These are phyloP conservation scores for Agrocybe pediades DNA, from an alignment of 768 basidiomycete species.

Conservation along the genomic window DNA sequence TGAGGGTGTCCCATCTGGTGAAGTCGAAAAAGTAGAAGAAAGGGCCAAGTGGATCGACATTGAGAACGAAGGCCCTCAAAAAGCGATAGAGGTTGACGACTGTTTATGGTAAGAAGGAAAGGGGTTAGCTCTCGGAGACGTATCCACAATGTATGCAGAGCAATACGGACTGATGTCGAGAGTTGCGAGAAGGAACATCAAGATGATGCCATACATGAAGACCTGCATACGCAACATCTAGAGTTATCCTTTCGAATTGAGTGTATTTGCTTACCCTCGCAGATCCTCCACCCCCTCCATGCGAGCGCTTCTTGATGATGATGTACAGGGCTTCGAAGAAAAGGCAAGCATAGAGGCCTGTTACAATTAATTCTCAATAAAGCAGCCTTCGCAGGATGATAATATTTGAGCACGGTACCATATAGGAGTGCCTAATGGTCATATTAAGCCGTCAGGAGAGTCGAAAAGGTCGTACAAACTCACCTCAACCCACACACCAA, in stretches of 20 bases:
- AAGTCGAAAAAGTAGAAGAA: constrained; percentile 12
- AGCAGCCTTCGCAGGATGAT: background rate
- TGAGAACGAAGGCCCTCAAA: constrained; percentile 12
- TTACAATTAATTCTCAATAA: background rate
- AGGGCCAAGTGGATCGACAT: constrained; percentile 5
- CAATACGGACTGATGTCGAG: constrained; percentile 12
- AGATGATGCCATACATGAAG: constrained; percentile 10
- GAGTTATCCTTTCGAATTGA: background rate
- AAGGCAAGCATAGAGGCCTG: constrained; percentile 21
- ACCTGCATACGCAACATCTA: constrained; percentile 1
- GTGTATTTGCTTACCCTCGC: constrained; percentile 8
- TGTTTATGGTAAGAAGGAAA: background rate
- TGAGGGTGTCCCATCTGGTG: constrained; percentile 12
- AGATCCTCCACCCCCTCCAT: constrained; percentile 4
- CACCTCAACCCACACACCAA: constrained; percentile 20
- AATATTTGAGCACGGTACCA: background rate
- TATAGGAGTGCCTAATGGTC: constrained; percentile 14
- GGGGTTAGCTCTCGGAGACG: background rate
- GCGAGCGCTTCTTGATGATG: constrained; percentile 13
- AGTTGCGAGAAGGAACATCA: constrained; percentile 17
- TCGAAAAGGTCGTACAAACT: background rate
- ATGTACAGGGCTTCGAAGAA: constrained; percentile 20
- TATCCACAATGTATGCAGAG: background rate
- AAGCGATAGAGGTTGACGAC: constrained; percentile 16
- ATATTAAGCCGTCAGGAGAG: background rate